phyloP scores from a whole-genome alignment of 768 basidiomycete genomes.

The Pilatotrama ljubarskyi region DNA sequence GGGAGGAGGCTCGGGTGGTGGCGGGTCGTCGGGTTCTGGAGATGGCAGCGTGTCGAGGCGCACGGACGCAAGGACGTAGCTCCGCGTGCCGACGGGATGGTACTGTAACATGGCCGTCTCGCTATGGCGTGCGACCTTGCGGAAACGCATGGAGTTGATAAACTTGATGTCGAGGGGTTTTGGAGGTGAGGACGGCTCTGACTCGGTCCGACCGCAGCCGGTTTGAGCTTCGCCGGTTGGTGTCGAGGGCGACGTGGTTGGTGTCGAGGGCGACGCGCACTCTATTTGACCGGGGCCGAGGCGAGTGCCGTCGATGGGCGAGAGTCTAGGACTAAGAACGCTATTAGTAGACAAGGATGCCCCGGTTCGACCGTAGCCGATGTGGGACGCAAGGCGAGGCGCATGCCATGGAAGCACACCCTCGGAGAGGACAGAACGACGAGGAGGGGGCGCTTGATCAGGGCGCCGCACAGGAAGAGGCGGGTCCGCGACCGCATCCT shows the following conservation, averaged over 20 bases:
- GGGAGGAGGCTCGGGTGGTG: not conserved
- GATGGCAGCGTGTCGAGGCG: not conserved
- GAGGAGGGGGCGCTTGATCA: too few relatives aligned
- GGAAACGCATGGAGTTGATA: too few relatives aligned
- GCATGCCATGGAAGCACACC: too few relatives aligned
- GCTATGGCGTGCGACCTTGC: too few relatives aligned
- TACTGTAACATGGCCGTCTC: too few relatives aligned
- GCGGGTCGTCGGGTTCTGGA: not conserved
- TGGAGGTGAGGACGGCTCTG: too few relatives aligned
- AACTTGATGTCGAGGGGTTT: too few relatives aligned
- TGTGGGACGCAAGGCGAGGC: not conserved
- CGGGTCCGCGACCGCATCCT: too few relatives aligned
- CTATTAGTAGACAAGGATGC: not conserved
- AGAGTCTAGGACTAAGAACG: not conserved
- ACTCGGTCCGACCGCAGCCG: too few relatives aligned
- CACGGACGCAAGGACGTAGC: not conserved
- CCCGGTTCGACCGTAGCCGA: not conserved
- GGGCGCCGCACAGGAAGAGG: too few relatives aligned
- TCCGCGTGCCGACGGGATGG: not conserved
- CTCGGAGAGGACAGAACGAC: too few relatives aligned
- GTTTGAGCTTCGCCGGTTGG: not conserved
- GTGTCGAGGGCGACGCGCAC: slow-evolving; percentile 1
- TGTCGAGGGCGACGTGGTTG: too few relatives aligned
- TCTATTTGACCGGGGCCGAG: slow-evolving; percentile 3
- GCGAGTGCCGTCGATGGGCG: slow-evolving; percentile 1